Evolutionary conservation across 2,329 filamentous ascomycete species (phyloP).

Genomic region (Alternaria atra): DNA sequence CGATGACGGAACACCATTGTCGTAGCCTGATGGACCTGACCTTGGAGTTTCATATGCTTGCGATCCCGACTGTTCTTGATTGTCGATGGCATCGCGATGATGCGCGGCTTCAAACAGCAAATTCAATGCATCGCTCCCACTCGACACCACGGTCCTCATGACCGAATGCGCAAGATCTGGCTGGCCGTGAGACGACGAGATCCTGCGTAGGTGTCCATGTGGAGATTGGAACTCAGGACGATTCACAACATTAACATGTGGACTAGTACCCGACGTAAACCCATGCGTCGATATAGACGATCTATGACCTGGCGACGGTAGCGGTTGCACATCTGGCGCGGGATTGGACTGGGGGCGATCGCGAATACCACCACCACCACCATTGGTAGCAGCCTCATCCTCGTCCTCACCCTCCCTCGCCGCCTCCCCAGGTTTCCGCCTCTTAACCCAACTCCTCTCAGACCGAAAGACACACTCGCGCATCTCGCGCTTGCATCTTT

Average conservation of each 20-base stretch:
- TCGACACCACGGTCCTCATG: slow-evolving; percentile 62
- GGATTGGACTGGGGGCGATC: slow-evolving; percentile 18
- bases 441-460: slow-evolving; percentile 51
- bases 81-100: slow-evolving; percentile 49
- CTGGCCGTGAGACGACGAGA: slow-evolving; percentile 40
- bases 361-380: not conserved
- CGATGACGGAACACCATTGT: slow-evolving; percentile 32
- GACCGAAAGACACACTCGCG: slow-evolving; percentile 59
- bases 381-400: slow-evolving; percentile 11
- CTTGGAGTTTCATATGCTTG: slow-evolving; percentile 51
- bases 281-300: slow-evolving; percentile 38
- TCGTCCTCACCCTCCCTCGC: slow-evolving; percentile 34
- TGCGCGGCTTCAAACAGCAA: slow-evolving; percentile 62
- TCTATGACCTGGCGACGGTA: slow-evolving; percentile 33
- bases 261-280: slow-evolving; percentile 36
- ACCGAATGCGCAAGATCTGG: slow-evolving; percentile 52
- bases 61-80: slow-evolving; percentile 44
- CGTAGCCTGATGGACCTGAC: slow-evolving; percentile 40
- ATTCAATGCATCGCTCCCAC: slow-evolving; percentile 63
- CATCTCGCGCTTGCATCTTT: slow-evolving; percentile 61
- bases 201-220: slow-evolving; percentile 37
- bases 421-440: slow-evolving; percentile 45
- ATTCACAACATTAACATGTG: slow-evolving; percentile 33
- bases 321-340: slow-evolving; percentile 20
- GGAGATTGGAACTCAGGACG: slow-evolving; percentile 45